Evolutionary conservation across 768 basidiomycete species (phyloP).

Genomic region (Scleroderma citrinum): DNA sequence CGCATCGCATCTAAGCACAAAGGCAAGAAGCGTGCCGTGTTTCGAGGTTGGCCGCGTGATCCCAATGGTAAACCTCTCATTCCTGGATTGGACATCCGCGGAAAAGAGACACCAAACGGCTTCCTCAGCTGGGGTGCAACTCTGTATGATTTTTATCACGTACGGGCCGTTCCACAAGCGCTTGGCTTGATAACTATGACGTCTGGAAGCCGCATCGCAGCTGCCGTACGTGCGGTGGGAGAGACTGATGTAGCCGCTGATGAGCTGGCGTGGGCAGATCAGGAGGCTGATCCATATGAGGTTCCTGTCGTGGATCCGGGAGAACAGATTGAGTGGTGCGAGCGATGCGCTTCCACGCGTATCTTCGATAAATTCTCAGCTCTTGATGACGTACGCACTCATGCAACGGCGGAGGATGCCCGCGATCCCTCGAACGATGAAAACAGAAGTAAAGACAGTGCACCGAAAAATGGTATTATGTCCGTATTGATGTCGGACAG

Average conservation of each 20-base stretch:
- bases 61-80: slow-evolving; percentile 10
- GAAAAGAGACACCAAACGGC: slow-evolving; percentile 17
- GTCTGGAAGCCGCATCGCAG: slow-evolving; percentile 18
- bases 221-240: slow-evolving; percentile 5
- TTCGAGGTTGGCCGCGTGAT: slow-evolving; percentile 23
- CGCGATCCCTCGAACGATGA: no score
- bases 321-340: slow-evolving; percentile 8
- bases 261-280: slow-evolving; percentile 18
- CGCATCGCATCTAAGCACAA: slow-evolving; percentile 6
- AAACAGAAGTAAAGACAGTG: no score
- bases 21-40: slow-evolving; percentile 11
- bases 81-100: not conserved
- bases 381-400: not conserved
- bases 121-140: slow-evolving; percentile 23
- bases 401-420: no score
- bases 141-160: slow-evolving; percentile 20
- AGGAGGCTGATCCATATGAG: slow-evolving; percentile 18
- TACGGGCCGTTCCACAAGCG: slow-evolving; percentile 2
- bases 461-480: not conserved
- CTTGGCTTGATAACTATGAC: not conserved
- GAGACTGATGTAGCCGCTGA: slow-evolving; percentile 11
- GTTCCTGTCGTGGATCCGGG: slow-evolving; percentile 14
- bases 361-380: not conserved
- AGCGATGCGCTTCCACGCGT: slow-evolving; percentile 3
- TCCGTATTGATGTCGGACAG: slow-evolving; percentile 3